These are phyloP conservation scores for Olyra latifolia DNA, from an alignment of 176 grass and related monocot genomes.

Conservation along the genomic window DNA sequence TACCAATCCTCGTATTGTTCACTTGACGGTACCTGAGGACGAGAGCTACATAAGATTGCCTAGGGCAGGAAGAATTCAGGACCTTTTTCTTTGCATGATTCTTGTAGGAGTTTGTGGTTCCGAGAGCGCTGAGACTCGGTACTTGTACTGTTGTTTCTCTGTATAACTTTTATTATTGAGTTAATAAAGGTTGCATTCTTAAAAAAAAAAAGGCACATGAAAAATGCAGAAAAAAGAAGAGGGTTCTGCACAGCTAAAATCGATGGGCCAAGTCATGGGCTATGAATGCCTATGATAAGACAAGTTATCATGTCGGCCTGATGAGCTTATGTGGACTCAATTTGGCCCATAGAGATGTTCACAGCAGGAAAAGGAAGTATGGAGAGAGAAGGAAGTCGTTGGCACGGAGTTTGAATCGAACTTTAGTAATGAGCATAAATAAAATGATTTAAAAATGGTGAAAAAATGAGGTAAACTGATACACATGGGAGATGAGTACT, in stretches of 20 bases:
- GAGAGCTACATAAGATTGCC: no score
- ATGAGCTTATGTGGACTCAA: not conserved
- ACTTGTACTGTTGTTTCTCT: no score
- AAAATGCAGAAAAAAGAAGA: not conserved
- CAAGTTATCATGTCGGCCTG: not conserved
- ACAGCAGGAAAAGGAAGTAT: no score
- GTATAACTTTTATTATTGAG: no score
- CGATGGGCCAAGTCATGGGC: not conserved
- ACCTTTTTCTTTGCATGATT: no score
- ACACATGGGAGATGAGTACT: not conserved
- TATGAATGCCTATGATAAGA: not conserved
- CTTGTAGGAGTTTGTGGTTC: no score
- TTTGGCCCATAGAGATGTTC: not conserved
- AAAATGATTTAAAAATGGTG: not conserved
- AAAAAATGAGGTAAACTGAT: not conserved
- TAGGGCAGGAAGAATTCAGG: no score
- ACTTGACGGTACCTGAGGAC: no score
- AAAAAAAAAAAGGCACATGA: not conserved
- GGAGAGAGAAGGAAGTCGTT: not conserved
- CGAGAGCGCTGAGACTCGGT: no score
- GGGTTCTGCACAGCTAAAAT: not conserved
- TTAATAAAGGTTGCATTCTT: no score
- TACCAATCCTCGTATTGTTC: no score
- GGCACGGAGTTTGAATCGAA: not conserved
- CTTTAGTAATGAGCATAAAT: not conserved